Conservation (phyloP, 2,329 filamentous ascomycete species). For the Pseudogymnoascus sp. region DNA sequence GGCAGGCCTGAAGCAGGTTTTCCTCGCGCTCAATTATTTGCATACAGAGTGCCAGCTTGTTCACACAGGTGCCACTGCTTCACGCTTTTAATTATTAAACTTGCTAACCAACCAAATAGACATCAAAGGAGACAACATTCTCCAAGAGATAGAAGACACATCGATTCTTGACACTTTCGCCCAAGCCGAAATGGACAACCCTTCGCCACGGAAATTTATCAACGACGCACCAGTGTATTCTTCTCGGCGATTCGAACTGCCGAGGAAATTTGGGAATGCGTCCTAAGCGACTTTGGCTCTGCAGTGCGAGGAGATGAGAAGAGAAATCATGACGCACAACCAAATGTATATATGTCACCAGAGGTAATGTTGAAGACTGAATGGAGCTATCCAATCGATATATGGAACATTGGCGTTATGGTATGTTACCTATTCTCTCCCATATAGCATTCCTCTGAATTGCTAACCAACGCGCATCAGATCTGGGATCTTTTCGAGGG, state of each 20-base stretch:
- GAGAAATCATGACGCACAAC: constrained; percentile 31
- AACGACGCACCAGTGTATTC: constrained; percentile 34
- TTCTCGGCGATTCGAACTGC: constrained; percentile 32
- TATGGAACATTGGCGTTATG: constrained; percentile 44
- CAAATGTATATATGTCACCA: constrained; percentile 32
- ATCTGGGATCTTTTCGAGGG: constrained; percentile 43
- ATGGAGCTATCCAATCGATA: constrained; percentile 39
- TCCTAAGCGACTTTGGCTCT: constrained; percentile 42
- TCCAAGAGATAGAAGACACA: constrained; percentile 30
- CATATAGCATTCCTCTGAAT: not conserved
- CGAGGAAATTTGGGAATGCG: constrained; percentile 26
- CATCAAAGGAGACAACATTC: constrained; percentile 40
- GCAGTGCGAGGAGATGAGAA: constrained; percentile 31
- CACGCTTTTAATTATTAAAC: not conserved
- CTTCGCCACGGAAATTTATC: constrained; percentile 34
- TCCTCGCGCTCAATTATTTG: constrained; percentile 37
- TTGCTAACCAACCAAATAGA: constrained; percentile 20
- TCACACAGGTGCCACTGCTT: constrained; percentile 32
- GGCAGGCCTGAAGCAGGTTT: constrained; percentile 26
- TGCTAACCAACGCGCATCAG: constrained; percentile 20
- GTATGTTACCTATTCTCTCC: constrained; percentile 20
- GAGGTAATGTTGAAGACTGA: constrained; percentile 38
- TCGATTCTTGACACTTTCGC: constrained; percentile 32
- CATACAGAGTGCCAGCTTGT: constrained; percentile 37
- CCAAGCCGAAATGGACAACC: constrained; percentile 31